phyloP scores from a whole-genome alignment of 2,329 filamentous ascomycete species.

The Monilinia vaccinii-corymbosi region DNA sequence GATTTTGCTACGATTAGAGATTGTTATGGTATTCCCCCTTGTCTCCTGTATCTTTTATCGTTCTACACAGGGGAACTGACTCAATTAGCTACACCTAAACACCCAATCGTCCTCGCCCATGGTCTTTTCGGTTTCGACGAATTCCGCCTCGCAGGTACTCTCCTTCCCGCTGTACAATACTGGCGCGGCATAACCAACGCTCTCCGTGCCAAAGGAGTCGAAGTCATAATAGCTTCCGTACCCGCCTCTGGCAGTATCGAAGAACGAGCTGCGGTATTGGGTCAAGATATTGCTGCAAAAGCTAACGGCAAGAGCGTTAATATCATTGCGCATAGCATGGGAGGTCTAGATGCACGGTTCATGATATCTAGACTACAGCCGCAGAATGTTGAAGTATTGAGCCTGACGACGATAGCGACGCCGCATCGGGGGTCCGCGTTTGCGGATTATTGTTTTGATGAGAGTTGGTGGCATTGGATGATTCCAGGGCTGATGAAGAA shows the following conservation, averaged over 20 bases:
- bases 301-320: constrained; percentile 54
- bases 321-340: constrained; percentile 65
- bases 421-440: constrained; percentile 36
- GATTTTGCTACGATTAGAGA: constrained; percentile 51
- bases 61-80: neutral
- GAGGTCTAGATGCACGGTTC: constrained; percentile 55
- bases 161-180: constrained; percentile 50
- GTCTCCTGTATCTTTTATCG: neutral
- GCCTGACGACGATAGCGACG: constrained; percentile 32
- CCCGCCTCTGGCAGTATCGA: constrained; percentile 53
- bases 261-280: constrained; percentile 49
- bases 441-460: constrained; percentile 44
- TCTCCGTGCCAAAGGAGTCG: constrained; percentile 41
- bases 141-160: constrained; percentile 39
- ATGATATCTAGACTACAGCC: constrained; percentile 51
- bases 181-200: constrained; percentile 57
- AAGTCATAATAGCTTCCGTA: constrained; percentile 52
- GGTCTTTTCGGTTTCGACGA: constrained; percentile 56
- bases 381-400: constrained; percentile 35
- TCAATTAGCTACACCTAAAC: constrained; percentile 40
- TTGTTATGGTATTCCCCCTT: constrained; percentile 40
- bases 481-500: constrained; percentile 47
- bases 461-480: constrained; percentile 38
- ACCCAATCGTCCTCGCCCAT: constrained; percentile 57
- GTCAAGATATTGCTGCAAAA: constrained; percentile 40